phyloP scores from a whole-genome alignment of 768 basidiomycete species.

The Xerocomellus intermedius region DNA sequence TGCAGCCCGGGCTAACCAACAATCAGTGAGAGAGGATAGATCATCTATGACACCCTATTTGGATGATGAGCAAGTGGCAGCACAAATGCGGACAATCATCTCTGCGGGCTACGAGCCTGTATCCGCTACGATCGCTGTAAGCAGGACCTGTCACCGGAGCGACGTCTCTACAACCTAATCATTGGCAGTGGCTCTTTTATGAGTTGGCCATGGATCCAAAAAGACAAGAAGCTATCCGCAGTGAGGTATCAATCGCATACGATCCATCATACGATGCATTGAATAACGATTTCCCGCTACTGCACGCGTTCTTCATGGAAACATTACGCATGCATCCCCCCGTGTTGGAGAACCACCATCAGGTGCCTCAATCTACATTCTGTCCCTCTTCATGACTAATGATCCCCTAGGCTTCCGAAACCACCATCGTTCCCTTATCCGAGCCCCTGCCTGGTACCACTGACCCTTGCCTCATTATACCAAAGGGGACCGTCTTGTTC shows the following conservation, averaged over 20 bases:
- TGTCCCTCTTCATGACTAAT: slow-evolving; percentile 4
- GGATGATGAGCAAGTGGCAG: slow-evolving; percentile 50
- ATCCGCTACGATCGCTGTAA: slow-evolving; percentile 37
- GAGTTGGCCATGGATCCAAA: slow-evolving; percentile 52
- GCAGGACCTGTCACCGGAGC: not conserved
- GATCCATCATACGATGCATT: slow-evolving; percentile 54
- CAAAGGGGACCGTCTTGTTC: slow-evolving; percentile 53
- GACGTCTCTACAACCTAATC: slow-evolving; percentile 4
- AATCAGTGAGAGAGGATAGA: slow-evolving; percentile 43
- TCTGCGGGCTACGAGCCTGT: slow-evolving; percentile 51
- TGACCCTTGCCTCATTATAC: slow-evolving; percentile 45
- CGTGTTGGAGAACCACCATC: slow-evolving; percentile 64
- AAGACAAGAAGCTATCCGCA: slow-evolving; percentile 55
- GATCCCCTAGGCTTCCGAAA: slow-evolving; percentile 45
- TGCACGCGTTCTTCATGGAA: slow-evolving; percentile 63
- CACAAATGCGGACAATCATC: slow-evolving; percentile 62
- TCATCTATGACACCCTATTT: slow-evolving; percentile 38
- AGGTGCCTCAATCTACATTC: slow-evolving; percentile 33
- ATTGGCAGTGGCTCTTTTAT: slow-evolving; percentile 60
- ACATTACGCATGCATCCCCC: slow-evolving; percentile 61
- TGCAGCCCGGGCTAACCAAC: slow-evolving; percentile 2
- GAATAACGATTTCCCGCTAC: slow-evolving; percentile 47
- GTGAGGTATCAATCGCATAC: slow-evolving; percentile 45
- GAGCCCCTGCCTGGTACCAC: slow-evolving; percentile 47
- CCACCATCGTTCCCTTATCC: slow-evolving; percentile 53